Percentiles rank a stretch among this genome's conserved stretches.
These are phyloP conservation scores for Starmerella asiatica DNA, from an alignment of 805 yeast species.

Conservation along the genomic window DNA sequence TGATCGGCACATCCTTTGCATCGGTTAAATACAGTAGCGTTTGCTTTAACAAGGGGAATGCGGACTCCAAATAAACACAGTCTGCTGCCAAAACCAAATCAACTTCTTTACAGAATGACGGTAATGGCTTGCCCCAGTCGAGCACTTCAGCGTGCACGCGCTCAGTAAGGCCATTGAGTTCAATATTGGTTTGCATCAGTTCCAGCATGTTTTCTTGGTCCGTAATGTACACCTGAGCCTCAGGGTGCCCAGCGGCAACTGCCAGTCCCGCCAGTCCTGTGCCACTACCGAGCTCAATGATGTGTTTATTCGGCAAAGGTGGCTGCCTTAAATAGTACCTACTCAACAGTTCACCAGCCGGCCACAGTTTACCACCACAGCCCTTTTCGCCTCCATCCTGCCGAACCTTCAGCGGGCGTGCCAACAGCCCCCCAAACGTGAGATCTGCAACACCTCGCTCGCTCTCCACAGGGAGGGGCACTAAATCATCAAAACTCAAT, in stretches of 20 bases:
- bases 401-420: constrained; percentile 30
- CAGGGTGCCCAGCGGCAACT: constrained; percentile 22
- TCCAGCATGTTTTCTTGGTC: constrained; percentile 38
- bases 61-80: constrained; percentile 43
- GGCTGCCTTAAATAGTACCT: constrained; percentile 31
- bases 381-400: constrained; percentile 49
- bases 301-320: constrained; percentile 18
- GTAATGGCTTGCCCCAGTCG: constrained; percentile 36
- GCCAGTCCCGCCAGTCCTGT: constrained; percentile 44
- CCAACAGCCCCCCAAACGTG: constrained; percentile 31
- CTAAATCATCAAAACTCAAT: constrained; percentile 23
- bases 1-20: constrained; percentile 30
- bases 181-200: constrained; percentile 35
- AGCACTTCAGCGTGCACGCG: constrained; percentile 33
- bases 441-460: constrained; percentile 31
- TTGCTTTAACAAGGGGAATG: constrained; percentile 39
- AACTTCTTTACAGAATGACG: constrained; percentile 27
- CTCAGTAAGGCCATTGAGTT: constrained; percentile 29
- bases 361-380: constrained; percentile 54
- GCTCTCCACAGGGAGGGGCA: constrained; percentile 27
- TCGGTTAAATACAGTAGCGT: constrained; percentile 36
- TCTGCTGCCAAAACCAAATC: constrained; percentile 47
- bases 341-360: constrained; percentile 44
- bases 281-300: constrained; percentile 45
- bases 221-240: constrained; percentile 33